phyloP scores from a whole-genome alignment of 768 basidiomycete species.

The Hebeloma cylindrosporum region DNA sequence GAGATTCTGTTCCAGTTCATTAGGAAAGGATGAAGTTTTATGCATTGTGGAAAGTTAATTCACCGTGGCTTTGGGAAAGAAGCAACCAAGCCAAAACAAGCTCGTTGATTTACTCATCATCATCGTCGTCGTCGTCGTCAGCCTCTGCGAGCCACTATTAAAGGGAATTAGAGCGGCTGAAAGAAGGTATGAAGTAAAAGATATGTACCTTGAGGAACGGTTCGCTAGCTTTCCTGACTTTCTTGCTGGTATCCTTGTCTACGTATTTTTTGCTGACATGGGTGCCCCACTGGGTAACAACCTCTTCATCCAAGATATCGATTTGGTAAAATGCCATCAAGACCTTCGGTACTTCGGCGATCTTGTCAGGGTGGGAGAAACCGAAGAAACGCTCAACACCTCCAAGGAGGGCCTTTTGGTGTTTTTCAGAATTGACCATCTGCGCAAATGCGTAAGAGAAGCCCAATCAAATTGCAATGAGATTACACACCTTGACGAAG shows the following conservation, averaged over 20 bases:
- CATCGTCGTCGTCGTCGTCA: conserved; percentile 73
- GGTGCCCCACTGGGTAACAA: conserved; percentile 90
- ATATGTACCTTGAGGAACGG: conserved; percentile 82
- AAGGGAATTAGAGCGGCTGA: background rate
- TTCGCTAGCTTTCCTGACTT: conserved; percentile 91
- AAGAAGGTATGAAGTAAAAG: conserved; percentile 8
- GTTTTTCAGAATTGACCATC: conserved; percentile 92
- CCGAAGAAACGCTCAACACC: conserved; percentile 89
- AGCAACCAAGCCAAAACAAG: no score
- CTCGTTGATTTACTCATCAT: conserved; percentile 31
- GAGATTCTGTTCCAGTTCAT: no score
- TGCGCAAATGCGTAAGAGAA: conserved; percentile 27
- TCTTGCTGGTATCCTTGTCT: conserved; percentile 93
- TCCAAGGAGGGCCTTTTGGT: conserved; percentile 91
- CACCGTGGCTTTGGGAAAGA: no score
- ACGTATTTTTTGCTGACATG: conserved; percentile 97
- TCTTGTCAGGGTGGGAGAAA: conserved; percentile 66
- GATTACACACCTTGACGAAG: conserved; percentile 75
- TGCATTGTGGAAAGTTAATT: no score
- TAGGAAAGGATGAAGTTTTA: no score
- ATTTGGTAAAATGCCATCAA: conserved; percentile 93
- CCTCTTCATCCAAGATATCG: conserved; percentile 90
- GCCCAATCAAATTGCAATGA: no score
- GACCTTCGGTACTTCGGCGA: conserved; percentile 79
- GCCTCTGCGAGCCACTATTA: conserved; percentile 92